Base-by-base conservation (phyloP, 75 land plant species). In the Pseudotsuga menziesii region DNA sequence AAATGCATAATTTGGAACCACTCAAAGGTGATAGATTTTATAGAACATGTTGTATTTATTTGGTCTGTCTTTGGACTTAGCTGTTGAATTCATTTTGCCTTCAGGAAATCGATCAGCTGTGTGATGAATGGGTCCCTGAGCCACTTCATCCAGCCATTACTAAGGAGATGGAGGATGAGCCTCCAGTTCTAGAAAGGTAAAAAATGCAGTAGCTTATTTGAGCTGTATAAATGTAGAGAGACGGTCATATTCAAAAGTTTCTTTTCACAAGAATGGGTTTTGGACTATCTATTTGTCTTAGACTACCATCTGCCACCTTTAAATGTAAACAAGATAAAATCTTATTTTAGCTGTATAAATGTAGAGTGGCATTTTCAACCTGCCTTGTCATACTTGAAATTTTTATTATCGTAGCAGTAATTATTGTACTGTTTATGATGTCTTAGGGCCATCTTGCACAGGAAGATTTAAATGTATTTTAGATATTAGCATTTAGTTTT, bases 91-190 rank as follows among this genome's bases (percentile, higher is more conserved):
- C 54, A 9, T 48, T 25, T 41, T 74, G 19, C 57, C 4, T 78
- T 63, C 83, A 95, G 98, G 98, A 95, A 85, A 85, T 95, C 41
- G 98, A 95, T 75, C 90, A 95, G 57, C 81, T 95, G 39, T 93
- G 96, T 80, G 98, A 88, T 17, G 96, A 93, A 75, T 95, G 98
- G 98, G 83, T 77, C 56, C 98, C 98, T n/a, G 98, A 95, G 75
- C 84, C 98, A 8, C 91, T 95, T 52, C 88, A 85, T 84, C 96
- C 98, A 23, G 75, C 90, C 20, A 66, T 95, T 25, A 85, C 94
- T n/a, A 81, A 89, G 72, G 94, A 89, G 76, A 93, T 89, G 93
- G 82, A 84, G 62, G 25, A 17, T 60, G 85, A 86, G 70, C 82
- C 88, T 62, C 98, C 96, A 58, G 88, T 86, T 13, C 75, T 95